Evolutionary conservation across 805 yeast genomes (phyloP), one percentile per base, ranked within the genome.

Genomic region (Gaillardinia entomophila): DNA sequence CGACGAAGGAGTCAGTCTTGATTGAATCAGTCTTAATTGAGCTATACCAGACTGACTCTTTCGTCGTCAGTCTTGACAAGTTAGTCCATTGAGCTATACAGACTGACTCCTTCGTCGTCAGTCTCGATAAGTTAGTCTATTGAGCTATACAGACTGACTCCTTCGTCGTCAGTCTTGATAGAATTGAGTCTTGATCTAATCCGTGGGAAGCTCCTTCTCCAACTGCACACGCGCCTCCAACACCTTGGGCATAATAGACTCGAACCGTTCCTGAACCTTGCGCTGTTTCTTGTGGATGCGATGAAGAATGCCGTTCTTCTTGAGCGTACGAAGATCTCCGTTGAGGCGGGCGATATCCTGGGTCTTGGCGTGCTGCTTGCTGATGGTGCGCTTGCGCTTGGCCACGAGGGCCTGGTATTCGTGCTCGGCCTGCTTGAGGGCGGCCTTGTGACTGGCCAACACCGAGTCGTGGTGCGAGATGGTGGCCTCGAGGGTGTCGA

Each of bases 261-360:
- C 68, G 33, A 55, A 57, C 31, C 57, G 54, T 16, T 65, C 71
- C 25, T 55, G 53, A 10, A 57, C 43, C 23, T 41, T 45, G 16
- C 42, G 51, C 10, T 48, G 48, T 33, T 51, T 47, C 38, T 48
- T 55, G 25, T 45, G 45, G 11, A 35, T 41, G 37, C 55, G 58
- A 11, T 30, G 29, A 18, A 45, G 25, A 27, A 62, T 37, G 7
- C 47, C 55, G 31, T 42, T 45, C 36, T 51, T 55, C 36, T 57
- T 53, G 26, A 53, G 45, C 13, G 31, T 27, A 35, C 53, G 59
- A 25, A 60, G 35, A 16, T 57, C 63, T 15, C 40, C 41, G 26
- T 44, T 47, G 30, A 53, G 34, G 6, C 32, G 38, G 14, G 40
- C 36, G 19, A 59, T 43, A 29, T 62, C 70, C 18, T 53, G 56